Percentiles rank a stretch among this genome's conserved stretches.
phyloP scores from a whole-genome alignment of 2,329 filamentous ascomycete species.

The Arthrobotrys musiformis region DNA sequence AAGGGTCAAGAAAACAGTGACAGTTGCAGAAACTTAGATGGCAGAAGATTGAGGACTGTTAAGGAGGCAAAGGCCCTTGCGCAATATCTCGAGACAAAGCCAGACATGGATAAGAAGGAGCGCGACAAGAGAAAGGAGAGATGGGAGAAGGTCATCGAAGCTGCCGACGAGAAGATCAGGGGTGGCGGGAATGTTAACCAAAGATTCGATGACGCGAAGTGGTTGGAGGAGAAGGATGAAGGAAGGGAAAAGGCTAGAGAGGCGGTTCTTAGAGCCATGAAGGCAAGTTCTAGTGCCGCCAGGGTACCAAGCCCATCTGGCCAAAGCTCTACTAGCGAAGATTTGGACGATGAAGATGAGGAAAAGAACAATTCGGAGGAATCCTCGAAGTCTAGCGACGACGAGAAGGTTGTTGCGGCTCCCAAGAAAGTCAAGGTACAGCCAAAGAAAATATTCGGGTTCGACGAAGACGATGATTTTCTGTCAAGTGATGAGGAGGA shows the following conservation, averaged over 20 bases:
- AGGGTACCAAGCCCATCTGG: conserved; percentile 62
- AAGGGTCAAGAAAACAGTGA: conserved; percentile 85
- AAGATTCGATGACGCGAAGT: conserved; percentile 75
- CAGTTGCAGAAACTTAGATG: conserved; percentile 92
- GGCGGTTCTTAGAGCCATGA: conserved; percentile 77
- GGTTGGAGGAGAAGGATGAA: conserved; percentile 95
- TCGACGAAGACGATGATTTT: conserved; percentile 56
- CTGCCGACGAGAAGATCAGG: conserved; percentile 70
- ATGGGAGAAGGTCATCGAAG: conserved; percentile 88
- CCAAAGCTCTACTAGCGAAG: conserved; percentile 63
- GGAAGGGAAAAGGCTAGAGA: conserved; percentile 83
- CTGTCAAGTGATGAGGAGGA: conserved; percentile 62
- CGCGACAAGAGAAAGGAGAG: conserved; percentile 81
- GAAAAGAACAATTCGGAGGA: conserved; percentile 56
- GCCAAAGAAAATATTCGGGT: conserved; percentile 50
- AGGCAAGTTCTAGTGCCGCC: conserved; percentile 62
- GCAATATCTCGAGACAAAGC: conserved; percentile 93
- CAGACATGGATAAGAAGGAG: conserved; percentile 95
- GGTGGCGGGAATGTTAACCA: conserved; percentile 73
- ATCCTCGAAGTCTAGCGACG: conserved; percentile 48
- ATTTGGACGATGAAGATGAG: conserved; percentile 64
- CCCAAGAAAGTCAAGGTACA: conserved; percentile 49
- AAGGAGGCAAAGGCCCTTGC: conserved; percentile 95
- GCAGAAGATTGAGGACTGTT: conserved; percentile 86
- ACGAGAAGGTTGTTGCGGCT: conserved; percentile 56